These are phyloP conservation scores for Hanseniaspora clermontiae DNA, from an alignment of 805 yeast genomes.

Conservation along the genomic window DNA sequence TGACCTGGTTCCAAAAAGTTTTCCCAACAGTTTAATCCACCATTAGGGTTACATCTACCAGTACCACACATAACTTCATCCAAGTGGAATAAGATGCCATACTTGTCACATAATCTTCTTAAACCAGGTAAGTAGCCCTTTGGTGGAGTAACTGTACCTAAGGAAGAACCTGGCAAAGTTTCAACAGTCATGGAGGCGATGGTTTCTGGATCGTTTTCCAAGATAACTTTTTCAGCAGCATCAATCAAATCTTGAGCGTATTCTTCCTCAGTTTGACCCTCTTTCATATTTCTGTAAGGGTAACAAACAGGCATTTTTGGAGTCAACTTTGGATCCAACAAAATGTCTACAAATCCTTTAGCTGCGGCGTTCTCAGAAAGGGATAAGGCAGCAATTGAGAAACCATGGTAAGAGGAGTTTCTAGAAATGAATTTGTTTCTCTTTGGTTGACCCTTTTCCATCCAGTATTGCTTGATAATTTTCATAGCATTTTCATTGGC, in stretches of 20 bases:
- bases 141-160: constrained; percentile 35
- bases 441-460: constrained; percentile 33
- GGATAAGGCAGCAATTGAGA: constrained; percentile 35
- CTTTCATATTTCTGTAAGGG: constrained; percentile 26
- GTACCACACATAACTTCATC: constrained; percentile 50
- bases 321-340: constrained; percentile 20
- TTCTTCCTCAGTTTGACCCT: constrained; percentile 31
- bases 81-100: constrained; percentile 37
- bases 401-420: constrained; percentile 38
- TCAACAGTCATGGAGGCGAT: constrained; percentile 34
- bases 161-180: constrained; percentile 36
- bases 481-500: constrained; percentile 55
- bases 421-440: constrained; percentile 35
- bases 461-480: constrained; percentile 38
- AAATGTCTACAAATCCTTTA: constrained; percentile 24
- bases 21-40: constrained; percentile 38
- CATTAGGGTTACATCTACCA: constrained; percentile 34
- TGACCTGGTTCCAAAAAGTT: constrained; percentile 29
- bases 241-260: constrained; percentile 30
- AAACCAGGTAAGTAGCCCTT: constrained; percentile 37
- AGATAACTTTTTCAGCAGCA: constrained; percentile 32
- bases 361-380: constrained; percentile 31
- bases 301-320: constrained; percentile 26
- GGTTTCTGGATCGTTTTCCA: constrained; percentile 34
- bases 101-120: constrained; percentile 37